These are phyloP conservation scores for Myxozyma nipponensis DNA, from an alignment of 805 yeast genomes.

Conservation along the genomic window DNA sequence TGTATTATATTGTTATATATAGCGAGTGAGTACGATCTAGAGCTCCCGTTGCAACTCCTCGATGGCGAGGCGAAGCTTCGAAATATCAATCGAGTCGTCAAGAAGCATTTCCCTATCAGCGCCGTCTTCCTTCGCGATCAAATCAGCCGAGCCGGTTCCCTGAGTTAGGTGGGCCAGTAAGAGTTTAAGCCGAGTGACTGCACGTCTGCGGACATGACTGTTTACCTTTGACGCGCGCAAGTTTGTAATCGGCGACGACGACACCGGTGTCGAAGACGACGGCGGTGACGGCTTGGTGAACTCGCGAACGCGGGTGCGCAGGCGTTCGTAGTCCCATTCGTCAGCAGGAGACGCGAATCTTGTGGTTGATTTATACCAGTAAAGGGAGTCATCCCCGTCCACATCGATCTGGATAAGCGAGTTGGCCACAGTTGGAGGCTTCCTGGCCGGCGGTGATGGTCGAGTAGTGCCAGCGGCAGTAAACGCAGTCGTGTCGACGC, in stretches of 20 bases:
- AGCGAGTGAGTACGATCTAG: neutral
- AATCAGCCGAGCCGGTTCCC: conserved; percentile 1
- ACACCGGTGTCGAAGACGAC: neutral
- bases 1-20: too few species aligned
- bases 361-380: conserved; percentile 24
- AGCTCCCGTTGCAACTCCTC: conserved; percentile 7
- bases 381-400: conserved; percentile 25
- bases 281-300: conserved; percentile 5
- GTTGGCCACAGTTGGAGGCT: conserved; percentile 7
- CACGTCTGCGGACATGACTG: conserved; percentile 10
- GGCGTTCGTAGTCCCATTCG: conserved; percentile 23
- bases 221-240: conserved; percentile 19
- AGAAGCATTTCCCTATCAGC: conserved; percentile 2
- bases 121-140: neutral
- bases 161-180: conserved; percentile 18
- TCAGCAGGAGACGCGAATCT: conserved; percentile 23
- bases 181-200: conserved; percentile 17
- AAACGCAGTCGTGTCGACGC: neutral
- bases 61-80: conserved; percentile 17
- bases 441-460: neutral
- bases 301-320: conserved; percentile 19
- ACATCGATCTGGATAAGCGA: conserved; percentile 22
- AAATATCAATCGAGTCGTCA: conserved; percentile 15
- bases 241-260: neutral
- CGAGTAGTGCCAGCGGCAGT: neutral